Base-by-base conservation (phyloP, 2,329 filamentous ascomycete species). In the Epichloe elymi region DNA sequence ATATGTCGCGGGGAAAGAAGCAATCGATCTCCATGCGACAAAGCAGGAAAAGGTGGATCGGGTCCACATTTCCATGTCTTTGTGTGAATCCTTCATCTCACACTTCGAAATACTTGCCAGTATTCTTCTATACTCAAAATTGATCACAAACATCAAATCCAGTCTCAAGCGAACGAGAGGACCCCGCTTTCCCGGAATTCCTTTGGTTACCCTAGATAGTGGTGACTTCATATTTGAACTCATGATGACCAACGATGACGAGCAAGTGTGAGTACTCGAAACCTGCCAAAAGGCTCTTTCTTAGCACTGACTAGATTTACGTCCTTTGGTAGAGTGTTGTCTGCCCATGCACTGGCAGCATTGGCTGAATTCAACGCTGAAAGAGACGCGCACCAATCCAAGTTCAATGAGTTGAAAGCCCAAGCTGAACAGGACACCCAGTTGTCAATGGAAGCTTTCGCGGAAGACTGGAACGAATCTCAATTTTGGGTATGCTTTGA, bases 381-480 rank as follows among this genome's bases (percentile, higher is more conserved):
- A 65, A 79, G 82, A 56, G 84, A 89, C 63, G 76, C 75, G 14
- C 75, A 78, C 52, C 72, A 75, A 53, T 78, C 82, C 60, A 75
- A 78, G 48, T 88, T 91, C 57, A 80, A 86, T 63, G 75, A 80
- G 55, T 70, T 91, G 49, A 82, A 82, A 65, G 69, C 71, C 11
- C 71, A 74, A 37, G 79, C 81, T 1, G 82, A 86, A 61, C 69
- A 75, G 45, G 71, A 75, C 30, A 51, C 56, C 35, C 63, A 65
- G 39, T 55, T 77, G 50, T 72, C 69, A 15, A 91, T 91, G 78
- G 79, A 85, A 33, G 71, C 76, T 1, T 93, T 91, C 60, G 73
- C 74, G 1, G 87, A 91, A 66, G 83, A 91, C 65, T 93, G 87
- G 87, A 87, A 90, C 61, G 78, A 84, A 60, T 85, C 79, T 55